Conservation (phyloP, 1,284 basidiomycete species). For the Tilletia indica region DNA sequence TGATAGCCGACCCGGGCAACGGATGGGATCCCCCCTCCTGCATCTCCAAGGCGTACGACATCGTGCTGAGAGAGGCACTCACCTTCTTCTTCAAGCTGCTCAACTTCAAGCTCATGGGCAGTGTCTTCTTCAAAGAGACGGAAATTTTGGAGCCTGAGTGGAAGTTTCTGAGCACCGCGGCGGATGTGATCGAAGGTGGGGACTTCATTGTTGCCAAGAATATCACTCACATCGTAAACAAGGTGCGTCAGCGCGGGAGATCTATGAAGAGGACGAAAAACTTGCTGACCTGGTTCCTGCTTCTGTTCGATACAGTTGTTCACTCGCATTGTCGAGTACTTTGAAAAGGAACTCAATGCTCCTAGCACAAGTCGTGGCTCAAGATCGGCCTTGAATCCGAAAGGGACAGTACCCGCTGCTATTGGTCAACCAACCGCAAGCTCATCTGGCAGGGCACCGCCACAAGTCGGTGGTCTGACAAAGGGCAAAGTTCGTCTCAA, state of each 20-base stretch:
- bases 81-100: slow-evolving; percentile 89
- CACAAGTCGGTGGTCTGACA: slow-evolving; percentile 31
- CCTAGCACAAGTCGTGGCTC: slow-evolving; percentile 58
- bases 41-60: slow-evolving; percentile 82
- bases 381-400: background rate
- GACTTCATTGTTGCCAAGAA: slow-evolving; percentile 76
- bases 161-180: slow-evolving; percentile 91
- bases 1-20: slow-evolving; percentile 76
- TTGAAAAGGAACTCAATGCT: slow-evolving; percentile 85
- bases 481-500: slow-evolving; percentile 63
- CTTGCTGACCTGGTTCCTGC: background rate
- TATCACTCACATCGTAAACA: slow-evolving; percentile 52
- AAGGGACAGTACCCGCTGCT: background rate
- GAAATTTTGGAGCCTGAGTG: slow-evolving; percentile 95
- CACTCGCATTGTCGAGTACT: slow-evolving; percentile 79
- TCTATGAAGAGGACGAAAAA: background rate
- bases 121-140: slow-evolving; percentile 96
- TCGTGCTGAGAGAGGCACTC: slow-evolving; percentile 81
- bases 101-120: slow-evolving; percentile 91
- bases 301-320: slow-evolving; percentile 54
- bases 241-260: background rate
- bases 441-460: slow-evolving; percentile 20
- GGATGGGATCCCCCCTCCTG: slow-evolving; percentile 87
- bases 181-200: slow-evolving; percentile 81
- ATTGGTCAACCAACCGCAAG: background rate